Evolutionary conservation across 306 rosid species (phyloP), one percentile per base, ranked within the genome.

Genomic region (Sophora flavescens): DNA sequence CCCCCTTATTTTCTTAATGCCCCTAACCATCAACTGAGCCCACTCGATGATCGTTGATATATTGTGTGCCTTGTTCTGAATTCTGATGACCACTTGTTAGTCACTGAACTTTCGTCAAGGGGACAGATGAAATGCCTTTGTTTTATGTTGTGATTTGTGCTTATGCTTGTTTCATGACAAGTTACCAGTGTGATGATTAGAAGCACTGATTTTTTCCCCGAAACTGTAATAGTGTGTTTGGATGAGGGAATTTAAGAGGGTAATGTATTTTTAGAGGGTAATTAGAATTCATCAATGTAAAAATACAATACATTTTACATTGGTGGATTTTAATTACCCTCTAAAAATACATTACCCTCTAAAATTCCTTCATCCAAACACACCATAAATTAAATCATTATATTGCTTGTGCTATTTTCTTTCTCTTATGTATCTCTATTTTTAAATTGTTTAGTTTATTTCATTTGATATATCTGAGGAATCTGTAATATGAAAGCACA

Each of bases 401-500:
- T 32, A 35, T 52, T 52, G 51, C 45, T 69, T 33, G 6, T 22
- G 38, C 52, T 48, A 17, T 10, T 41, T 11, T 39, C 58, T 28
- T 32, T n/a, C 3, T 8, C 22, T 7, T 6, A 54, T 8, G 2
- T 18, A 70, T 70, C 16, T 9, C 12, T 53, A 54, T 54, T 51
- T 51, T 7, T 38, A 18, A 1, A 22, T 44, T 42, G 11, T 71
- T 56, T 39, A 71, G 56, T 48, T 32, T 22, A 17, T 28, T 26
- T 22, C 58, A 16, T 42, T 12, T 17, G 30, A 16, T 67, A n/a
- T 76, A 76, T 51, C 42, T 42, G 56, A 28, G 60, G 74, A 65
- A 14, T 65, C 9, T 76, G 45, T 65, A 9, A 54, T 76, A 52
- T 22, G 63, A 70, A 60, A 70, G n/a, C 36, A n/a, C 56, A 10